Conservation (phyloP, 495 filamentous ascomycete genomes). For the Corynascus novoguineensis region DNA sequence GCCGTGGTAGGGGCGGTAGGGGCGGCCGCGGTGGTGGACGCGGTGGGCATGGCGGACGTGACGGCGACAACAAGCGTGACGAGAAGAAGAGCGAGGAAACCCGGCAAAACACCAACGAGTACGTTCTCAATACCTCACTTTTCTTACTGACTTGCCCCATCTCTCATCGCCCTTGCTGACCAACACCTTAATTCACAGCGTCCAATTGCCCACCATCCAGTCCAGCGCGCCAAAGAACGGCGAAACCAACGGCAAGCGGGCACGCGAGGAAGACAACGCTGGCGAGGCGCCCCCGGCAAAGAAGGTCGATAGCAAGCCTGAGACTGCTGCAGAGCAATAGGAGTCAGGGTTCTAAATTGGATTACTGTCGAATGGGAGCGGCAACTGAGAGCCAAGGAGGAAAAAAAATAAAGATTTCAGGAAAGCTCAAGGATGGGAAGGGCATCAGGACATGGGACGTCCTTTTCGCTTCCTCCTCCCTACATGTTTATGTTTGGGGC, state of each 20-base stretch:
- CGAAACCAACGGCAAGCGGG: constrained; percentile 39
- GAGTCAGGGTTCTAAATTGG: not conserved
- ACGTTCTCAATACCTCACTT: constrained; percentile 9
- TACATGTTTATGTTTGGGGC: not conserved
- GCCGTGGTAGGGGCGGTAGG: constrained; percentile 13
- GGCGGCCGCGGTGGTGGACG: constrained; percentile 40
- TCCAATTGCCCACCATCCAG: constrained; percentile 22
- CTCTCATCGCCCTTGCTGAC: constrained; percentile 19
- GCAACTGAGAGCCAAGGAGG: not conserved
- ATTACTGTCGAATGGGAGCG: not conserved
- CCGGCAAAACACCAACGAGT: constrained; percentile 23
- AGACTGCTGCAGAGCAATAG: constrained; percentile 17
- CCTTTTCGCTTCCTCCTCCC: not conserved
- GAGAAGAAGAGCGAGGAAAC: constrained; percentile 22
- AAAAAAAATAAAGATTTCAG: not conserved
- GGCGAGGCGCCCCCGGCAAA: constrained; percentile 38
- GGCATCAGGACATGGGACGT: not conserved
- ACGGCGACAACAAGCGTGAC: constrained; percentile 29
- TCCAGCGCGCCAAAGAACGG: constrained; percentile 27
- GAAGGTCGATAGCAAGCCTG: constrained; percentile 46
- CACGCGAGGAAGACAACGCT: constrained; percentile 39
- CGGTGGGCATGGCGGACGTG: constrained; percentile 32
- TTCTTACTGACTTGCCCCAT: not conserved
- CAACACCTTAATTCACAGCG: constrained; percentile 21
- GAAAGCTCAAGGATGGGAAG: not conserved